phyloP scores from a whole-genome alignment of 306 rosid species.

The Lathyrus tuberosus region DNA sequence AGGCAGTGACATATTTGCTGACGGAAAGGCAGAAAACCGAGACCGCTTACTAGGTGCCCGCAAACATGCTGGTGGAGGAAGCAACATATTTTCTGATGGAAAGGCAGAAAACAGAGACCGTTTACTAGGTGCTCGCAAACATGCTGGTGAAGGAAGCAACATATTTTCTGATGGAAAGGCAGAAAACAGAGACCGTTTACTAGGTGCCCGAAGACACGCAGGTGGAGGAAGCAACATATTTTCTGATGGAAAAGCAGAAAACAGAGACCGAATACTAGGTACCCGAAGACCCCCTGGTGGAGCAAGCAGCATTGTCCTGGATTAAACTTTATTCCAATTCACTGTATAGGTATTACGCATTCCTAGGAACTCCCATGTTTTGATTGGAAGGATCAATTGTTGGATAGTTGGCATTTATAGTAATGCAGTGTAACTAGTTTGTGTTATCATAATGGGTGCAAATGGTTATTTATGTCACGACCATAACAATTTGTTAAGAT shows the following conservation, averaged over 20 bases:
- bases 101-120: constrained; percentile 64
- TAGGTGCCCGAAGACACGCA: constrained; percentile 72
- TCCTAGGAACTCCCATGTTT: constrained; percentile 39
- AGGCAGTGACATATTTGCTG: constrained; percentile 84
- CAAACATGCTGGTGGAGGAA: constrained; percentile 53
- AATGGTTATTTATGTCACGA: constrained; percentile 29
- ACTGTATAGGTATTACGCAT: constrained; percentile 22
- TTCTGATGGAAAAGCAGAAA: constrained; percentile 69
- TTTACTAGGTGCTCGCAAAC: constrained; percentile 70
- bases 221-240: constrained; percentile 79
- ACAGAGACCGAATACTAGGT: constrained; percentile 66
- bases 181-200: constrained; percentile 58
- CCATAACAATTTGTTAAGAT: neutral
- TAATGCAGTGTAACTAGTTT: constrained; percentile 38
- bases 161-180: constrained; percentile 79
- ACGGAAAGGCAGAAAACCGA: constrained; percentile 72
- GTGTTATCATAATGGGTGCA: constrained; percentile 22
- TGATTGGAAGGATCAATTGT: constrained; percentile 33
- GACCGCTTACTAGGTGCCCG: constrained; percentile 73
- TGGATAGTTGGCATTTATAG: constrained; percentile 36
- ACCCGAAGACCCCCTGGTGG: constrained; percentile 84
- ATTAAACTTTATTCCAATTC: constrained; percentile 44
- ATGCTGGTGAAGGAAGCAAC: constrained; percentile 71
- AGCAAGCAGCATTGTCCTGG: constrained; percentile 77
- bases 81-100: constrained; percentile 77